phyloP scores from a whole-genome alignment of 2,329 filamentous ascomycete genomes.

The Macrophomina tecta region DNA sequence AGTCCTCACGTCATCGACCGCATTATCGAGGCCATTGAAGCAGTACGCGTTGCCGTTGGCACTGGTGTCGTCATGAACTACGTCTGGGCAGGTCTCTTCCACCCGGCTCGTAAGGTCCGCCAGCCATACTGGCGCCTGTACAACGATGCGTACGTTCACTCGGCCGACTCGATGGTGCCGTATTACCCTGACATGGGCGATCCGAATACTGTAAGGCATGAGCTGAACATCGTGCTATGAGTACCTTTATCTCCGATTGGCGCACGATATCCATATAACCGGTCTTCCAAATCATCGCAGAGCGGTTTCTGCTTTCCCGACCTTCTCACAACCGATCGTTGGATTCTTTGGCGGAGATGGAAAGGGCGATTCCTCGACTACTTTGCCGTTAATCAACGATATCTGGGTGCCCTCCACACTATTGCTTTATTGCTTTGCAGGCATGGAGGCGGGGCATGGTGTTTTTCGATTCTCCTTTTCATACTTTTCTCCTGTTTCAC shows the following conservation, averaged over 20 bases:
- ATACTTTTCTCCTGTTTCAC: background rate
- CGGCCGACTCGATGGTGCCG: constrained; percentile 92
- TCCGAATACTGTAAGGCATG: constrained; percentile 76
- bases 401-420: background rate
- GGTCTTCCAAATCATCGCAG: background rate
- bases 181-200: constrained; percentile 91
- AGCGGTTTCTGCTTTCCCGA: background rate
- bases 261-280: background rate
- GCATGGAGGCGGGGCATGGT: background rate
- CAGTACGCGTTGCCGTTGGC: constrained; percentile 90
- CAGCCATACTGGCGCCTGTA: constrained; percentile 96
- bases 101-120: constrained; percentile 92
- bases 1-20: constrained; percentile 98
- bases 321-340: background rate
- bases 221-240: constrained; percentile 83
- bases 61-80: constrained; percentile 96
- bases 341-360: background rate
- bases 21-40: constrained; percentile 96
- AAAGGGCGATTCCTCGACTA: background rate
- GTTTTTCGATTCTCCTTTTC: background rate
- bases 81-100: constrained; percentile 96
- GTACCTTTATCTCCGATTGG: background rate
- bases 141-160: constrained; percentile 93
- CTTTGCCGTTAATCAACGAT: background rate
- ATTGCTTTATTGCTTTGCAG: background rate